Evolutionary conservation across 441 rosid species (phyloP), one percentile per base, ranked within the genome.

Genomic region (Populus trichocarpa): DNA sequence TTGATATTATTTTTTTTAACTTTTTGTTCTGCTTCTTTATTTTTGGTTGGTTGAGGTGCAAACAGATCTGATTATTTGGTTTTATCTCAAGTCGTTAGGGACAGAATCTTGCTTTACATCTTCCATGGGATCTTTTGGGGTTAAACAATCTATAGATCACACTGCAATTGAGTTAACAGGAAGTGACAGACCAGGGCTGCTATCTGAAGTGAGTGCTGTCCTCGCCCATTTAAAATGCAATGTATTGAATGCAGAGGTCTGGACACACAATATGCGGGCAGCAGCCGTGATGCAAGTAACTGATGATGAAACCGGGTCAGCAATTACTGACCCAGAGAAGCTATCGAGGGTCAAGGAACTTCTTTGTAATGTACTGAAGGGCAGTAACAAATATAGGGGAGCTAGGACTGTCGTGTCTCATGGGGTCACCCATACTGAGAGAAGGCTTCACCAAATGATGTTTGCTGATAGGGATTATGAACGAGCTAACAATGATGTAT

Each of bases 371-470:
- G 96, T 93, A 35, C 94, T 95, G 10, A 90, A 83, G 78, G 99
- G 99, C 6, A 90, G 96, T 79, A 89, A 91, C 85, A 88, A 82
- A 71, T 87, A 89, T 14, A 84, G 88, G 67, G 90, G 83, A 75
- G 96, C 98, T 2, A 94, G 88, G 84, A 92, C 94, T 2, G 87
- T 77, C 50, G 89, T 95, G 32, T 88, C 95, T 71, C 86, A 85
- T 16, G 94, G 87, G 16, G 83, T 80, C 36, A 92, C 89, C 4
- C 98, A 93, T 77, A 88, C 90, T 0, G 97, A 92, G 32, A 88
- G 99, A 81, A 90, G 99, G 86, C 93, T 95, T 83, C 98, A 95
- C 90, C 99, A 96, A 83, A 89, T 96, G 96, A 93, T 93, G 98
- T 91, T 93, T 89, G 99, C 92, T 13, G 96, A 91, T 76, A 88